Evolutionary conservation across 2,329 filamentous ascomycete genomes (phyloP).

Genomic region (Sclerotinia trifoliorum): DNA sequence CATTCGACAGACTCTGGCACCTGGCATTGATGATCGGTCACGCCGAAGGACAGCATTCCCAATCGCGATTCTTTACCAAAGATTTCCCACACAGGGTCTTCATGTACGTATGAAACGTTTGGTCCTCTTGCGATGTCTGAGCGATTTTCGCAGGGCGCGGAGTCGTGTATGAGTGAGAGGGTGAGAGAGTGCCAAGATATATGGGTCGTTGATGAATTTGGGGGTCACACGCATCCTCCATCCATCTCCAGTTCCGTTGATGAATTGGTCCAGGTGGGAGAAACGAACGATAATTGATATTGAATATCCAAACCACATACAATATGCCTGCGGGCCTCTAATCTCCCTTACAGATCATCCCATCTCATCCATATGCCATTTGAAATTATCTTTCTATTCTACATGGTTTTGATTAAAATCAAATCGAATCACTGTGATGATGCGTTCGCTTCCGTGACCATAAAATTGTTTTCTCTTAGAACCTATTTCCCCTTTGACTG

Average conservation of each 20-base stretch:
- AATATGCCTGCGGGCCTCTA: not conserved
- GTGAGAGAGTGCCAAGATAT: not conserved
- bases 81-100: not conserved
- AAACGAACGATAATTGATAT: constrained; percentile 11
- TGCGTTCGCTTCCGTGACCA: constrained; percentile 4
- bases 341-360: not conserved
- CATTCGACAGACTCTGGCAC: not conserved
- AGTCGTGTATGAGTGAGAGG: no score
- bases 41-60: not conserved
- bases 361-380: constrained; percentile 9
- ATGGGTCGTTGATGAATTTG: not conserved
- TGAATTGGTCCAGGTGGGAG: not conserved
- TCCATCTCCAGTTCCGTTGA: not conserved
- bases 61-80: constrained; percentile 16
- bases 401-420: constrained; percentile 11
- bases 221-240: not conserved
- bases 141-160: not conserved
- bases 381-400: constrained; percentile 15
- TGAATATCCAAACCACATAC: not conserved
- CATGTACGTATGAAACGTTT: not conserved
- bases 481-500: constrained; percentile 8
- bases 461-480: constrained; percentile 6
- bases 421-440: not conserved
- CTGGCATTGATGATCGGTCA: constrained; percentile 2
- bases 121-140: not conserved